These are phyloP conservation scores for Ascocoryne sarcoides DNA, from an alignment of 2,329 filamentous ascomycete species.

Conservation along the genomic window DNA sequence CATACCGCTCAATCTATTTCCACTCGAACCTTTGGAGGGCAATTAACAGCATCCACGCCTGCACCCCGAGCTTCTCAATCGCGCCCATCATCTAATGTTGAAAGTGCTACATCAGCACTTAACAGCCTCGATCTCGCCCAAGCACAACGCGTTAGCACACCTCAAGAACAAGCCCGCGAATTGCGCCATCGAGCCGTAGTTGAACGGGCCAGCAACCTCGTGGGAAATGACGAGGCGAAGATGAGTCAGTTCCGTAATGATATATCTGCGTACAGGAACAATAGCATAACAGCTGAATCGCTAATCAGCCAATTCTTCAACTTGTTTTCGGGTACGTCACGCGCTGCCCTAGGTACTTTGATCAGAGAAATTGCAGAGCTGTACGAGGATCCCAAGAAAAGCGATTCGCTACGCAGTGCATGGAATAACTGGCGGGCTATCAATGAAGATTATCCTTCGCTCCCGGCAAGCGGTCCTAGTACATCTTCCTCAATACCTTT, in stretches of 20 bases:
- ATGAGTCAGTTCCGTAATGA: slow-evolving; percentile 68
- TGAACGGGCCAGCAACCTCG: slow-evolving; percentile 72
- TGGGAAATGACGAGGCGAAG: slow-evolving; percentile 69
- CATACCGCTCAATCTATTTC: slow-evolving; percentile 77
- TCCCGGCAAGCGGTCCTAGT: slow-evolving; percentile 65
- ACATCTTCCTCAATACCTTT: slow-evolving; percentile 25
- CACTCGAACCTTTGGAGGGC: slow-evolving; percentile 75
- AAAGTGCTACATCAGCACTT: slow-evolving; percentile 30
- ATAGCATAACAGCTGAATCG: slow-evolving; percentile 59
- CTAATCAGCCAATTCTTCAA: slow-evolving; percentile 83
- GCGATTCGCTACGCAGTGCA: slow-evolving; percentile 64
- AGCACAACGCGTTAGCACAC: slow-evolving; percentile 41
- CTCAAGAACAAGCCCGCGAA: slow-evolving; percentile 72
- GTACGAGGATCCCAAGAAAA: slow-evolving; percentile 74
- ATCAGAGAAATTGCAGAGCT: slow-evolving; percentile 88
- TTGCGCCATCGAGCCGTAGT: slow-evolving; percentile 77
- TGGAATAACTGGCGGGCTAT: slow-evolving; percentile 96
- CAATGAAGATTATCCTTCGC: slow-evolving; percentile 87
- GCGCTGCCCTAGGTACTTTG: slow-evolving; percentile 75
- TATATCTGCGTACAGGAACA: slow-evolving; percentile 70
- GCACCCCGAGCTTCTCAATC: slow-evolving; percentile 31
- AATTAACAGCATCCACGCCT: slow-evolving; percentile 45
- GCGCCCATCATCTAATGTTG: slow-evolving; percentile 11
- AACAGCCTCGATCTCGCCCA: slow-evolving; percentile 44
- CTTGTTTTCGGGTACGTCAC: slow-evolving; percentile 69